A percentile compares a stretch with the other conserved stretches of the same genome.
These are phyloP conservation scores for Dentipellis sp. DNA, from an alignment of 768 basidiomycete genomes.

Conservation along the genomic window DNA sequence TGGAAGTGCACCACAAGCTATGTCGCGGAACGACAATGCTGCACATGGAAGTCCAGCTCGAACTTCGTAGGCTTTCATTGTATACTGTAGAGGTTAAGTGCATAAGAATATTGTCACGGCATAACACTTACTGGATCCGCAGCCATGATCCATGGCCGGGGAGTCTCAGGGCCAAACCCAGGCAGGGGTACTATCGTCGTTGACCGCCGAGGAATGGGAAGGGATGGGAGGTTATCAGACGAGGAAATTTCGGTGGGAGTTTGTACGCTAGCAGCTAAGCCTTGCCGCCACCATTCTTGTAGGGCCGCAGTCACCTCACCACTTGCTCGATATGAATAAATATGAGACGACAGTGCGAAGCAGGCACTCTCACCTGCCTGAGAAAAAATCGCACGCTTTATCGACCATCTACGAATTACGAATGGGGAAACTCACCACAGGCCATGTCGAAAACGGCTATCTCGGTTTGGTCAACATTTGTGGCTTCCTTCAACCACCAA, in stretches of 20 bases:
- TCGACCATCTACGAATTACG: no score
- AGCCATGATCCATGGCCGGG: constrained; percentile 28
- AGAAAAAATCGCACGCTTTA: background rate
- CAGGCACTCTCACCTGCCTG: constrained; percentile 19
- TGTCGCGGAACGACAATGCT: constrained; percentile 50
- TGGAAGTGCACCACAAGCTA: constrained; percentile 50
- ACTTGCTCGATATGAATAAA: constrained; percentile 2
- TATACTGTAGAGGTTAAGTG: constrained; percentile 34
- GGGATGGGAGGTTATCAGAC: no score
- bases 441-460: constrained; percentile 53
- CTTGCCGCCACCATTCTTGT: constrained; percentile 48
- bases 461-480: constrained; percentile 11
- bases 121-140: constrained; percentile 42
- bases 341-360: background rate
- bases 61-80: constrained; percentile 44
- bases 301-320: constrained; percentile 56
- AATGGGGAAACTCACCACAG: constrained; percentile 24
- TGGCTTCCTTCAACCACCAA: constrained; percentile 29
- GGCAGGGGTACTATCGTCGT: no score
- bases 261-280: constrained; percentile 17
- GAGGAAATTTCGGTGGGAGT: no score
- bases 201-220: no score
- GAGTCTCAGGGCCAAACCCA: constrained; percentile 24
- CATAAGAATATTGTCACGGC: background rate
- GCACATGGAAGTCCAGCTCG: constrained; percentile 48